Evolutionary conservation across 257 asterid species (phyloP).

Genomic region (Penstemon barbatus): DNA sequence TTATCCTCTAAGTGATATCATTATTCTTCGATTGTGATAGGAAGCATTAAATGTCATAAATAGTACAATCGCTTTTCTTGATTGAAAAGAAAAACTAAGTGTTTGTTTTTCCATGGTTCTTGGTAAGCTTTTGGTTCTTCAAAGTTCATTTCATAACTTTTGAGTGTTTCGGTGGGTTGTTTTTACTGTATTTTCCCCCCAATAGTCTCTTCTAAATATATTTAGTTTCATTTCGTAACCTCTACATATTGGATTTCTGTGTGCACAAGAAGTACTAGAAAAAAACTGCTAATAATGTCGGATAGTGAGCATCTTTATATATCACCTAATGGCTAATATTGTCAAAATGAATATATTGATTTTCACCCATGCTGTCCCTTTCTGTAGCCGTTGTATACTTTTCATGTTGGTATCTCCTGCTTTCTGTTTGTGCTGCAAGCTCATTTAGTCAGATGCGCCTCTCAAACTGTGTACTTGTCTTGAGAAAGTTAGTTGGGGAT

Average conservation of each 20-base stretch:
- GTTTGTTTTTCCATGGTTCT: constrained; percentile 1
- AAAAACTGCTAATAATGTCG: background rate
- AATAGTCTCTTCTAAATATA: background rate
- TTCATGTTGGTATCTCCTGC: constrained; percentile 12
- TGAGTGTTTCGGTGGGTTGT: background rate
- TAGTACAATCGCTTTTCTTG: background rate
- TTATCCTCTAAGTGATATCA: background rate
- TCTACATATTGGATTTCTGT: background rate
- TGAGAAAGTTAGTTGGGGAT: no score
- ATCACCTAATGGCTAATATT: no score
- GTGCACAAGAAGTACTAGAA: background rate
- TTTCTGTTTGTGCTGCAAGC: constrained; percentile 17
- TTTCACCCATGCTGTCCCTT: background rate
- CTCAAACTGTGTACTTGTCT: no score
- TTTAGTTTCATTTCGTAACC: background rate
- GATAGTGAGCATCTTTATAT: background rate
- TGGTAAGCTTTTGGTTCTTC: background rate
- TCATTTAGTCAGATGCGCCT: background rate
- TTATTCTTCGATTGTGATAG: constrained; percentile 2
- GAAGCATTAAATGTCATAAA: background rate
- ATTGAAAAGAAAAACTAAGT: background rate
- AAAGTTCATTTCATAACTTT: background rate
- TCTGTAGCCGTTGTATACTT: background rate
- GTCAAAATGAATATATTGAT: background rate
- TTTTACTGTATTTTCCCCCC: no score